Percentiles rank a stretch among this genome's conserved stretches.
phyloP scores from a whole-genome alignment of 352 stramenopile species.

The Globisporangium apiculatum region DNA sequence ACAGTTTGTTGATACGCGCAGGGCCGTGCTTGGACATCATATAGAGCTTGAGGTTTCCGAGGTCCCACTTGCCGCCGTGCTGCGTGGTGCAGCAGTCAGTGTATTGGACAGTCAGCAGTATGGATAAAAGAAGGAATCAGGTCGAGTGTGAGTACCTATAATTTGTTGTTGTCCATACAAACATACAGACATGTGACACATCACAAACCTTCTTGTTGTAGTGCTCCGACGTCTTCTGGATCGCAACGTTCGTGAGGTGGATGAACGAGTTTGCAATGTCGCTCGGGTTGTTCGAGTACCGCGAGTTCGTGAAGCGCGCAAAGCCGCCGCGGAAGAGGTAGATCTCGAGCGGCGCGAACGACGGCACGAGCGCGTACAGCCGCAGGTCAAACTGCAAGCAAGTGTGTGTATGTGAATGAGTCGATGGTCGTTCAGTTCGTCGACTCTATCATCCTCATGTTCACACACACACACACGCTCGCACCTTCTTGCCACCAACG shows the following conservation, averaged over 20 bases:
- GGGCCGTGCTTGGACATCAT: constrained; percentile 87
- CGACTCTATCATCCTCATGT: too few species aligned
- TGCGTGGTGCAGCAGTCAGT: constrained; percentile 12
- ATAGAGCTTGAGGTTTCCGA: constrained; percentile 88
- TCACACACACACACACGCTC: not conserved
- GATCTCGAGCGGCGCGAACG: constrained; percentile 88
- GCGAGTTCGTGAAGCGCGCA: constrained; percentile 86
- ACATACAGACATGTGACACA: not conserved
- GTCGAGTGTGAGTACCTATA: too few species aligned
- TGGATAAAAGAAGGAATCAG: too few species aligned
- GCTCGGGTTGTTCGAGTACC: constrained; percentile 86
- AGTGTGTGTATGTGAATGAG: too few species aligned
- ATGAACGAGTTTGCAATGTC: constrained; percentile 91
- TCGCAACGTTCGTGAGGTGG: constrained; percentile 93
- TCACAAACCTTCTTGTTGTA: constrained; percentile 82
- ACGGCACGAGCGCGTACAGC: constrained; percentile 91
- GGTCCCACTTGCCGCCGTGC: constrained; percentile 89
- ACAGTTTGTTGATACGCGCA: constrained; percentile 77
- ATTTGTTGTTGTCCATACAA: not conserved
- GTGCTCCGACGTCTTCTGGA: constrained; percentile 92
- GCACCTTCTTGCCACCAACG: constrained; percentile 90
- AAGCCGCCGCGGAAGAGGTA: constrained; percentile 91
- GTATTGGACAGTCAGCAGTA: not conserved
- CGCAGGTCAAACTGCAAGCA: constrained; percentile 83
- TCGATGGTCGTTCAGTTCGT: too few species aligned